phyloP scores from a whole-genome alignment of 2,329 filamentous ascomycete genomes.

The Tolypocladium guangdongense region DNA sequence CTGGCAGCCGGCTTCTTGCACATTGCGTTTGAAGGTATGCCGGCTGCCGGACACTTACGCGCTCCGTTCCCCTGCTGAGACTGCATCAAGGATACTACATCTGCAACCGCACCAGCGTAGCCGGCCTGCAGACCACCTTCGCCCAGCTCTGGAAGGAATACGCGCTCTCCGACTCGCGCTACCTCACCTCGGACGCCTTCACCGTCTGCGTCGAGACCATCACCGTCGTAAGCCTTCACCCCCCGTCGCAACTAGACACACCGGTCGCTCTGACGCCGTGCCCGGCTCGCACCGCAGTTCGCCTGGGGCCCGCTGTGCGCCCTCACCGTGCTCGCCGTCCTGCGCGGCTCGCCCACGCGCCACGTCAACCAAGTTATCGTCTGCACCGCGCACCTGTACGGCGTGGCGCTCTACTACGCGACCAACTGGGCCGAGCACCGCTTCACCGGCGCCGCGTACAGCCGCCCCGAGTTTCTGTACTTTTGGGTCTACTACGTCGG shows the following conservation, averaged over 20 bases:
- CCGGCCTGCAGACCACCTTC: conserved; percentile 58
- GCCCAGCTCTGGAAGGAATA: conserved; percentile 94
- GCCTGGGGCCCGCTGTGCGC: conserved; percentile 50
- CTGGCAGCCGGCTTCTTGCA: conserved; percentile 57
- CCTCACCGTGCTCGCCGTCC: conserved; percentile 34
- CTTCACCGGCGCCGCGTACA: conserved; percentile 35
- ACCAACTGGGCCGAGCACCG: conserved; percentile 41
- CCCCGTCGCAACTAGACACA: background rate
- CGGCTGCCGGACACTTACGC: background rate
- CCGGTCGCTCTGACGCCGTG: background rate
- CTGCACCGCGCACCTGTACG: conserved; percentile 46
- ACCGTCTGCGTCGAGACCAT: conserved; percentile 81
- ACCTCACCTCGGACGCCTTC: conserved; percentile 70
- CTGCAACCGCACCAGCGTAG: conserved; percentile 54
- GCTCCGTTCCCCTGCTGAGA: conserved; percentile 1
- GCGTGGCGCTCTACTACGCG: conserved; percentile 50
- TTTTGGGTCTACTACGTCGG: conserved; percentile 54
- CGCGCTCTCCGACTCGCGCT: conserved; percentile 74
- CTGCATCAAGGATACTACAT: conserved; percentile 59
- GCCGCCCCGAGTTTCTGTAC: conserved; percentile 48
- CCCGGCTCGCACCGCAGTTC: conserved; percentile 20
- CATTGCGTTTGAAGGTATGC: conserved; percentile 65
- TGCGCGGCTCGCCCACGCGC: conserved; percentile 29
- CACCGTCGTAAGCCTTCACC: conserved; percentile 51
- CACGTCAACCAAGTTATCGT: conserved; percentile 40